A percentile compares a stretch with the other conserved stretches of the same genome.
Conservation (phyloP, 2,329 filamentous ascomycete genomes). For the Diaporthe capsici region DNA sequence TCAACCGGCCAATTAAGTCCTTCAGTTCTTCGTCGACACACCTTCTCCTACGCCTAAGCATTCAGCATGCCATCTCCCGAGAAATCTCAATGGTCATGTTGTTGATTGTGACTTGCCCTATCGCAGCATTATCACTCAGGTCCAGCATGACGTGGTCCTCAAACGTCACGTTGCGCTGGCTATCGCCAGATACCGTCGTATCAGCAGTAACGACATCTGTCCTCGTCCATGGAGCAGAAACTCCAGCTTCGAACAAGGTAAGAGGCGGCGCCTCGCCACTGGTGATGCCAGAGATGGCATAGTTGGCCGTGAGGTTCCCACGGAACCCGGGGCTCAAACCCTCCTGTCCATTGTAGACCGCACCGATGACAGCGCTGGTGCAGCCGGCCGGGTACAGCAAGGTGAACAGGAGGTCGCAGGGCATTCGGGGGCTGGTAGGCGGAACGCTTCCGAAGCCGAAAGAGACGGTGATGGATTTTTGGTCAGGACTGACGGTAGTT, state of each 20-base stretch:
- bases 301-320: background rate
- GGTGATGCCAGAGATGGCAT: constrained; percentile 3
- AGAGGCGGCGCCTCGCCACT: background rate
- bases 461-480: background rate
- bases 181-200: background rate
- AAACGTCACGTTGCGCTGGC: background rate
- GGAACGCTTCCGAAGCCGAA: background rate
- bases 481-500: background rate
- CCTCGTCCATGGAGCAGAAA: background rate
- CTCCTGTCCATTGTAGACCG: background rate
- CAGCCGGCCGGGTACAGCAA: background rate
- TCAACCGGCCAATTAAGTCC: constrained; percentile 15
- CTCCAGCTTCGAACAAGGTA: background rate
- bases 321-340: background rate
- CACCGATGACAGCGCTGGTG: background rate
- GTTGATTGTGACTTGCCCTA: background rate
- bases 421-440: background rate
- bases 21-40: constrained; percentile 8
- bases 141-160: background rate
- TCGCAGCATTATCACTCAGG: background rate
- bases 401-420: constrained; percentile 2
- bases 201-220: background rate
- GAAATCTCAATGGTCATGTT: background rate
- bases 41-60: background rate
- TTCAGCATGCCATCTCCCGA: background rate